phyloP scores from a whole-genome alignment of 768 basidiomycete species.

The Guyanaporus albipodus region DNA sequence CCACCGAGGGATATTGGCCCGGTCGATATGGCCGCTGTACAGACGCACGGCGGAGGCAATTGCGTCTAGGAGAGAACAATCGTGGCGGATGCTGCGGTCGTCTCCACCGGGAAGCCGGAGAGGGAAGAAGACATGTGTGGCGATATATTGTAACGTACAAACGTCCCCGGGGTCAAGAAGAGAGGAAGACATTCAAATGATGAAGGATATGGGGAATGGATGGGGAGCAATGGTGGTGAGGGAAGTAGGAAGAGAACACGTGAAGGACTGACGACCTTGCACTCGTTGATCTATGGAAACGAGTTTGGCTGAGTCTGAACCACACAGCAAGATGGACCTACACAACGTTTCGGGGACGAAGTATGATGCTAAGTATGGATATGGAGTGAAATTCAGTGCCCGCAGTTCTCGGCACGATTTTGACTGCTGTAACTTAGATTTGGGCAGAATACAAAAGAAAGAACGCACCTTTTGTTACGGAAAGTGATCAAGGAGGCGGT shows the following conservation, averaged over 20 bases:
- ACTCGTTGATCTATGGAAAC: neutral
- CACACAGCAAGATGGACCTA: constrained; percentile 14
- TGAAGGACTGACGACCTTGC: neutral
- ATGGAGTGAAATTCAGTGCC: neutral
- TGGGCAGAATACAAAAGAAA: neutral
- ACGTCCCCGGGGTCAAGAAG: constrained; percentile 1
- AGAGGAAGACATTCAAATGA: constrained; percentile 4
- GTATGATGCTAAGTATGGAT: too few relatives aligned
- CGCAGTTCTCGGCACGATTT: neutral
- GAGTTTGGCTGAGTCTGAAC: constrained; percentile 7
- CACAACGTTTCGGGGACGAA: too few relatives aligned
- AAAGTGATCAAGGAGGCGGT: neutral
- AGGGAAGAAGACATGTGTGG: constrained; percentile 44
- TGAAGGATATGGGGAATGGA: neutral
- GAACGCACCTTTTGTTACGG: neutral
- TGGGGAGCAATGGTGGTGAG: neutral
- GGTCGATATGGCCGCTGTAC: constrained; percentile 12
- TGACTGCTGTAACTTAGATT: neutral
- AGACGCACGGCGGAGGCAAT: constrained; percentile 15
- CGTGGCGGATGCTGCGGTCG: constrained; percentile 26
- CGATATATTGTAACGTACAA: constrained; percentile 26
- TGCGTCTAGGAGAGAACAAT: constrained; percentile 25
- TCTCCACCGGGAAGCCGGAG: constrained; percentile 37
- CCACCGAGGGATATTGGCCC: constrained; percentile 26
- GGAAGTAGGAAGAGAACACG: neutral